Evolutionary conservation across 805 yeast species (phyloP).

Genomic region (Metschnikowia borealis): DNA sequence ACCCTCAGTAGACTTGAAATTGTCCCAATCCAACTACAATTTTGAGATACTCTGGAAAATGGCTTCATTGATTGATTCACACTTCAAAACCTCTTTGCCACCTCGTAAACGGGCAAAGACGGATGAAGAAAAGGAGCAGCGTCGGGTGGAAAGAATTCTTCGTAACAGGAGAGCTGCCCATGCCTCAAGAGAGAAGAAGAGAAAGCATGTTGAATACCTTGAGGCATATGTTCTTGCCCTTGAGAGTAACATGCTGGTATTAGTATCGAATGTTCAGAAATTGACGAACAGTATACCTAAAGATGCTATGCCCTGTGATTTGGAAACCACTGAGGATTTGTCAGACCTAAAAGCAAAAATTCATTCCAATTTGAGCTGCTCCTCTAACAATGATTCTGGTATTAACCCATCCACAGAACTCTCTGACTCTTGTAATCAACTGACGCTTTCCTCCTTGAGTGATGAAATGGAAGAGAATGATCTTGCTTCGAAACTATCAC

Average conservation of each 20-base stretch:
- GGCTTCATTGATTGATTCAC: constrained; percentile 16
- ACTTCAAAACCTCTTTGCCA: constrained; percentile 56
- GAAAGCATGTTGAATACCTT: constrained; percentile 82
- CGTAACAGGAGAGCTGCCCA: constrained; percentile 97
- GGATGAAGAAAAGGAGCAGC: constrained; percentile 93
- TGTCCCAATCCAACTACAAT: constrained; percentile 1
- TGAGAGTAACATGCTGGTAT: constrained; percentile 31
- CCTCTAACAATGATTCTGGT: neutral
- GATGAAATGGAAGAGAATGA: constrained; percentile 4
- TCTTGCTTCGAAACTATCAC: constrained; percentile 2
- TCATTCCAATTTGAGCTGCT: constrained; percentile 9
- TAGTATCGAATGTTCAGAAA: constrained; percentile 24
- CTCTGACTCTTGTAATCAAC: neutral
- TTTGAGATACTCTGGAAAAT: constrained; percentile 2
- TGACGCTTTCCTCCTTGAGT: constrained; percentile 2
- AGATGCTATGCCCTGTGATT: constrained; percentile 7
- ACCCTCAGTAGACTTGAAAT: neutral
- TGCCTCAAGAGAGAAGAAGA: constrained; percentile 93
- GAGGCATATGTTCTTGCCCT: constrained; percentile 54
- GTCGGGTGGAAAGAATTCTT: constrained; percentile 86
- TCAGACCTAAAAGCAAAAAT: constrained; percentile 13
- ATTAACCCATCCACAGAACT: neutral
- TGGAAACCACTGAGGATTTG: constrained; percentile 14
- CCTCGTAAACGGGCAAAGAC: constrained; percentile 97
- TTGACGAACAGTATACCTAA: constrained; percentile 11